Evolutionary conservation across 495 filamentous ascomycete species (phyloP).

Genomic region (Geoglossum glabrum): DNA sequence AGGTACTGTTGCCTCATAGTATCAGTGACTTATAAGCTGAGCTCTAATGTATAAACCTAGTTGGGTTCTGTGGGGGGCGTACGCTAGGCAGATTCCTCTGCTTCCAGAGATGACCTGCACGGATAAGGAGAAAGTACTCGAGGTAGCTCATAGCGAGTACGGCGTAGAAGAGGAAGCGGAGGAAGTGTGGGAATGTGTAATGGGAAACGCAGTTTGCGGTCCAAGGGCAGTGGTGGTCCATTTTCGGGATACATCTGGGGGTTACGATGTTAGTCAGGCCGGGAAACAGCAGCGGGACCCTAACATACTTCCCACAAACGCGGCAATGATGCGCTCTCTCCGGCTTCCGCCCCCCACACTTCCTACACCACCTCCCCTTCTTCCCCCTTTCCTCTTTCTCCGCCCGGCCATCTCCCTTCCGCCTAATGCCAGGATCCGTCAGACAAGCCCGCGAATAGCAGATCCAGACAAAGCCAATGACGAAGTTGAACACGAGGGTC

Average conservation of each 20-base stretch:
- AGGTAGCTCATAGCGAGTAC: slow-evolving; percentile 47
- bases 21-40: neutral
- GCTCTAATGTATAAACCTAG: no score
- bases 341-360: slow-evolving; percentile 66
- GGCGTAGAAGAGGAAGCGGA: slow-evolving; percentile 70
- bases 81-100: slow-evolving; percentile 48
- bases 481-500: slow-evolving; percentile 48
- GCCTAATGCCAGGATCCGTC: slow-evolving; percentile 46
- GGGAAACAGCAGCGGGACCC: neutral
- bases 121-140: slow-evolving; percentile 33
- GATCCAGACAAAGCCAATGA: slow-evolving; percentile 54
- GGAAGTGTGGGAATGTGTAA: slow-evolving; percentile 72
- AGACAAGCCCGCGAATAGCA: slow-evolving; percentile 60
- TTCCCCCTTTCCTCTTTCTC: slow-evolving; percentile 68
- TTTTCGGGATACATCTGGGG: slow-evolving; percentile 85
- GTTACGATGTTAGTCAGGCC: no score
- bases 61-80: slow-evolving; percentile 12
- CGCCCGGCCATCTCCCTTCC: slow-evolving; percentile 64
- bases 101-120: slow-evolving; percentile 42
- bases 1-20: slow-evolving; percentile 34
- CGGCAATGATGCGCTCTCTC: slow-evolving; percentile 85
- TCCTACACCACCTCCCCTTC: slow-evolving; percentile 59
- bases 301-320: slow-evolving; percentile 44
- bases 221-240: slow-evolving; percentile 99
- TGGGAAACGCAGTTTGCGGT: slow-evolving; percentile 84